These are phyloP conservation scores for Acer campestre DNA, from an alignment of 345 rosid genomes.

Conservation along the genomic window DNA sequence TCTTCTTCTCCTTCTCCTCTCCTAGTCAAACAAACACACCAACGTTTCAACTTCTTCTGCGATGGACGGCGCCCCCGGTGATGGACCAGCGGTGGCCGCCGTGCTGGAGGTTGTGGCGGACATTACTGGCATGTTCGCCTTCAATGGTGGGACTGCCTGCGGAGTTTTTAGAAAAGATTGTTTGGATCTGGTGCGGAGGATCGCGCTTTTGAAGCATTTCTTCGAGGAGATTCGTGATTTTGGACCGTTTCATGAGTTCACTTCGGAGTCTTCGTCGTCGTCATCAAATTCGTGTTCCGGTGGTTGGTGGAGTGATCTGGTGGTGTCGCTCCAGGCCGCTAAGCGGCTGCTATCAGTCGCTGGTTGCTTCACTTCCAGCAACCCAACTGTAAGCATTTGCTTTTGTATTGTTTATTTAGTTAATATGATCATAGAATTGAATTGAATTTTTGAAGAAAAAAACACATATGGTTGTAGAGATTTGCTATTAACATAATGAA, in stretches of 20 bases:
- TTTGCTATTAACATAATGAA: not conserved
- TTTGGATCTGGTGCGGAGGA: slow-evolving; percentile 79
- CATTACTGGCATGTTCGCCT: slow-evolving; percentile 19
- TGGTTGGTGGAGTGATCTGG: slow-evolving; percentile 72
- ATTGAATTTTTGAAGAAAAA: not conserved
- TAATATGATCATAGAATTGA: not conserved
- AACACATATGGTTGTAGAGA: not conserved
- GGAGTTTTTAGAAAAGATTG: slow-evolving; percentile 65
- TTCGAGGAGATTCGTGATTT: slow-evolving; percentile 76
- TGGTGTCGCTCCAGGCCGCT: slow-evolving; percentile 54
- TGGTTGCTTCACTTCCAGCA: slow-evolving; percentile 35
- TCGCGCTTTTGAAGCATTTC: slow-evolving; percentile 65
- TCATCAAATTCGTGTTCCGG: slow-evolving; percentile 24
- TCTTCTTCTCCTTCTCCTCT: not conserved
- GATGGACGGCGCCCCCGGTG: slow-evolving; percentile 31
- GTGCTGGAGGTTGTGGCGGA: slow-evolving; percentile 32
- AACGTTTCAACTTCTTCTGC: too few relatives aligned
- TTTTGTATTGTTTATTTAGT: not conserved
- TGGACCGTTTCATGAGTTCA: slow-evolving; percentile 18
- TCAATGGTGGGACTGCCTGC: slow-evolving; percentile 16
- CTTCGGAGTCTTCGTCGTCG: slow-evolving; percentile 28
- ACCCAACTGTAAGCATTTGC: slow-evolving; percentile 58
- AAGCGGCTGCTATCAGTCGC: slow-evolving; percentile 58
- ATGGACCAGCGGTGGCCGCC: slow-evolving; percentile 20
- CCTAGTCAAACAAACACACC: not conserved